A percentile compares a stretch with the other conserved stretches of the same genome.
Evolutionary conservation across 129 eudicot species (phyloP).

Genomic region (Centella asiatica): DNA sequence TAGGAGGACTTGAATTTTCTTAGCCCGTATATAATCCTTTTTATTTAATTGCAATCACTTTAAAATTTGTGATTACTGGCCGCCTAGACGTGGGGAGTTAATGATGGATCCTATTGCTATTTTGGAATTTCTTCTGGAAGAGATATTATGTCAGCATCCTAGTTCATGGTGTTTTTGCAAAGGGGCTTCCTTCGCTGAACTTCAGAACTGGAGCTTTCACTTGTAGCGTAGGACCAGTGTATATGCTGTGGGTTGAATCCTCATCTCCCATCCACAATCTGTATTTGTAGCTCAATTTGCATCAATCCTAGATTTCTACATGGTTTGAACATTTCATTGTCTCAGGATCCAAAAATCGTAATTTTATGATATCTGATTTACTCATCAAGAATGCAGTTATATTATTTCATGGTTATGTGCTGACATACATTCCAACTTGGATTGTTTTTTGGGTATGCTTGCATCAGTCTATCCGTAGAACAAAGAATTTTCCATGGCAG

Average conservation of each 20-base stretch:
- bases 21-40: conserved; percentile 25
- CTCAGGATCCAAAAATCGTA: conserved; percentile 22
- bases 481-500: conserved; percentile 71
- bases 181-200: conserved; percentile 53
- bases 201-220: conserved; percentile 58
- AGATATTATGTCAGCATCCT: conserved; percentile 36
- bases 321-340: conserved; percentile 28
- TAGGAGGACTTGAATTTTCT: conserved; percentile 18
- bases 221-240: conserved; percentile 34
- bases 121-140: conserved; percentile 36
- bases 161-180: conserved; percentile 45
- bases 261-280: conserved; percentile 29
- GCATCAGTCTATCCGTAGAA: conserved; percentile 79
- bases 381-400: conserved; percentile 38
- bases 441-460: conserved; percentile 44
- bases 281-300: conserved; percentile 31
- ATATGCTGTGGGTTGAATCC: conserved; percentile 40
- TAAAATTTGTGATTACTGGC: conserved; percentile 31
- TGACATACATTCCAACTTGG: conserved; percentile 46
- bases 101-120: conserved; percentile 46
- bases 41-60: conserved; percentile 25
- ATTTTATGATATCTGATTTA: conserved; percentile 37
- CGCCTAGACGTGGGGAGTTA: conserved; percentile 39
- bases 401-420: conserved; percentile 38
- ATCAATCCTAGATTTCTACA: conserved; percentile 26